These are phyloP conservation scores for Isoetes taiwanensis DNA, from an alignment of 75 land plant species.

Conservation along the genomic window DNA sequence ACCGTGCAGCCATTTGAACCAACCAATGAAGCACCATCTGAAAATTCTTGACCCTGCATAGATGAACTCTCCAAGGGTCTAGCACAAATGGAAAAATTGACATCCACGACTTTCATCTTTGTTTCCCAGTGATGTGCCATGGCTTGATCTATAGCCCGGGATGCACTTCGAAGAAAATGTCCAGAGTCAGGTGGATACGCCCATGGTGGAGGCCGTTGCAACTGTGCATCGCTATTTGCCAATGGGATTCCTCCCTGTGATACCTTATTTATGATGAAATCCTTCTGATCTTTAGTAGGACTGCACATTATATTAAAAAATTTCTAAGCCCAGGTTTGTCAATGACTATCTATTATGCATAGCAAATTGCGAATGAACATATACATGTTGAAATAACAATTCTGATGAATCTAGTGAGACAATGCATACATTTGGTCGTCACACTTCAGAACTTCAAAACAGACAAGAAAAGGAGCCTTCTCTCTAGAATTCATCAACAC, in stretches of 20 bases:
- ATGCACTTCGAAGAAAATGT: slow-evolving; percentile 74
- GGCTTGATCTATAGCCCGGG: slow-evolving; percentile 93
- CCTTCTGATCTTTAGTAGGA: slow-evolving; percentile 13
- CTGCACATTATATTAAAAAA: slow-evolving; percentile 8
- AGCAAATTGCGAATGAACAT: not conserved
- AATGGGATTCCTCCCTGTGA: slow-evolving; percentile 92
- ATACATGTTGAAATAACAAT: not conserved
- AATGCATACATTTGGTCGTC: slow-evolving; percentile 75
- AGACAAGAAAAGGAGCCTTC: slow-evolving; percentile 93
- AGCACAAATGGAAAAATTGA: slow-evolving; percentile 42
- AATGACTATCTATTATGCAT: not conserved
- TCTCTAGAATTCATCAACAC: slow-evolving; percentile 94
- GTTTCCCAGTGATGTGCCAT: slow-evolving; percentile 83
- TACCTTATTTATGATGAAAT: slow-evolving; percentile 37
- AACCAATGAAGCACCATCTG: not conserved
- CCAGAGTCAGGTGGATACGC: slow-evolving; percentile 73
- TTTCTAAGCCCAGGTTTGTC: not conserved
- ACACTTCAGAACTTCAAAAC: slow-evolving; percentile 85
- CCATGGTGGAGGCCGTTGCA: slow-evolving; percentile 98
- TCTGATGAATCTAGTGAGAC: not conserved
- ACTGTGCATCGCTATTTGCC: slow-evolving; percentile 88
- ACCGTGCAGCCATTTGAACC: not conserved
- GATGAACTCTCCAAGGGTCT: not conserved
- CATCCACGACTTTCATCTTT: slow-evolving; percentile 84
- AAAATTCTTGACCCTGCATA: not conserved